A percentile compares a stretch with the other conserved stretches of the same genome.
Evolutionary conservation across 2,329 filamentous ascomycete species (phyloP).

Genomic region (Hypoxylon sp.): DNA sequence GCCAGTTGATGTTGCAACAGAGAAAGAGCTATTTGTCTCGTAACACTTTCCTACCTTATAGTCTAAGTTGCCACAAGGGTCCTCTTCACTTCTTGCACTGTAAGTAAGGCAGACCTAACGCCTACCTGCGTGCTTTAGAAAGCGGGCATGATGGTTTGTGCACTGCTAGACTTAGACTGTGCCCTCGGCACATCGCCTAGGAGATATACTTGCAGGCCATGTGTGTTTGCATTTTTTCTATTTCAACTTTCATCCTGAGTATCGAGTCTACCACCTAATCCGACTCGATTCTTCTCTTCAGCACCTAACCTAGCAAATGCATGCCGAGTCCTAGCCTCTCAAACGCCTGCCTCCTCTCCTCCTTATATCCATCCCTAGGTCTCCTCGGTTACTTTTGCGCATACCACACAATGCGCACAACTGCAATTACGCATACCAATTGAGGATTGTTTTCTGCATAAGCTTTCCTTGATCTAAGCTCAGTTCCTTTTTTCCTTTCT

Average conservation of each 20-base stretch:
- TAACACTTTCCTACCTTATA: constrained; percentile 13
- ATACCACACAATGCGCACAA: background rate
- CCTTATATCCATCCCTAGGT: background rate
- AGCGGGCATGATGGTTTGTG: background rate
- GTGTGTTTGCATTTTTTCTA: background rate
- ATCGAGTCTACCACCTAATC: background rate
- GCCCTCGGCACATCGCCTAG: background rate
- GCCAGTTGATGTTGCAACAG: background rate
- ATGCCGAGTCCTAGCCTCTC: background rate
- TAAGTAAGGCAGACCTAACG: background rate
- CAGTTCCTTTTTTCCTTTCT: background rate
- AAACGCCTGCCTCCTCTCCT: background rate
- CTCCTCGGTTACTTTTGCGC: background rate
- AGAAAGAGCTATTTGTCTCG: constrained; percentile 4
- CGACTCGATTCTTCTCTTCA: background rate
- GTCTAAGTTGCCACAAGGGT: background rate
- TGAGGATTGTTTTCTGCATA: background rate
- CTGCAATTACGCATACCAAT: background rate
- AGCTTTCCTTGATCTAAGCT: background rate
- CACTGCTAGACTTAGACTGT: background rate
- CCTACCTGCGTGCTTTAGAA: background rate
- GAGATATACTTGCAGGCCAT: background rate
- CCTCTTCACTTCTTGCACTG: background rate
- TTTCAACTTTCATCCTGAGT: background rate
- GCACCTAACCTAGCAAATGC: background rate